Conservation (phyloP, 169 alveolate species). For the Theileria orientalis region DNA sequence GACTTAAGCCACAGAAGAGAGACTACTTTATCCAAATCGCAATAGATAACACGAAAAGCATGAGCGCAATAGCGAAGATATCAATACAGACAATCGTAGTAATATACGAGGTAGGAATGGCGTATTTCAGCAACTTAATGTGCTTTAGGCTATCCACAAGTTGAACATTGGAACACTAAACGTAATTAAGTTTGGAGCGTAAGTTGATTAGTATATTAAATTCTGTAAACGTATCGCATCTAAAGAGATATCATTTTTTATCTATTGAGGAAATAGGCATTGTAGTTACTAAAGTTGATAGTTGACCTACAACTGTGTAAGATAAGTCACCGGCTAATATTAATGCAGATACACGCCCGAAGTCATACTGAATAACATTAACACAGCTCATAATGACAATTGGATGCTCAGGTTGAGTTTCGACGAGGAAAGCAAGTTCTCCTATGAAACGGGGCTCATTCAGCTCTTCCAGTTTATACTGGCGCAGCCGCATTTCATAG, state of each 20-base stretch:
- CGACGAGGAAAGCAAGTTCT: constrained; percentile 76
- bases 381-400: constrained; percentile 34
- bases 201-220: constrained; percentile 11
- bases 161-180: constrained; percentile 78
- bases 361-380: constrained; percentile 42
- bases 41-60: constrained; percentile 93
- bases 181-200: constrained; percentile 73
- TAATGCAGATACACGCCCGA: constrained; percentile 36
- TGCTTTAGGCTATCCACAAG: constrained; percentile 35
- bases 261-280: too few species aligned
- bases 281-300: too few species aligned
- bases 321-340: not conserved
- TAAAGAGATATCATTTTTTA: not conserved
- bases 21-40: constrained; percentile 93
- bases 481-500: constrained; percentile 12
- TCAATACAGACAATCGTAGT: constrained; percentile 64
- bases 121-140: not conserved
- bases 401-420: constrained; percentile 72
- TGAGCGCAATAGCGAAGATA: constrained; percentile 71
- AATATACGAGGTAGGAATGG: constrained; percentile 87
- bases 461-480: constrained; percentile 50
- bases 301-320: not conserved
- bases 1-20: constrained; percentile 95
- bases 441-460: constrained; percentile 71
- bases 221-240: not conserved